phyloP scores from a whole-genome alignment of 1,284 basidiomycete species.

The Microstroma glucosiphilum region DNA sequence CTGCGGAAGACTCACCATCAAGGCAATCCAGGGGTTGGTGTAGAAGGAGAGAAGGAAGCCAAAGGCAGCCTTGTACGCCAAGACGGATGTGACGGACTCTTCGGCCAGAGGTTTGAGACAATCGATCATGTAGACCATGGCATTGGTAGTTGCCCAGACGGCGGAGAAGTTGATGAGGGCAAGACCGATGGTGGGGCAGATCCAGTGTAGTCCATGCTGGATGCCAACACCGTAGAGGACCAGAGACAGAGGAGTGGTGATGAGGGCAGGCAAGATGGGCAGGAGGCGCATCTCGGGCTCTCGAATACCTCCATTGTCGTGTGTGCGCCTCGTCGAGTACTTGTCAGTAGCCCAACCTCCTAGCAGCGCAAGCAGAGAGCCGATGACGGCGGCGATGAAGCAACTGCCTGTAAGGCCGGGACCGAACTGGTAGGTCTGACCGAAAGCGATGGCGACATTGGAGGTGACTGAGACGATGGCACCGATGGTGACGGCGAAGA shows the following conservation, averaged over 20 bases:
- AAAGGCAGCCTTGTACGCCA: constrained; percentile 15
- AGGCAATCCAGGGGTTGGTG: constrained; percentile 19
- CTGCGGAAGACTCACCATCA: too few species aligned
- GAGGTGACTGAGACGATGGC: constrained; percentile 16
- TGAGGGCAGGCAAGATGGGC: constrained; percentile 6
- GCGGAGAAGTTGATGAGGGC: constrained; percentile 12
- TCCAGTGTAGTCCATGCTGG: constrained; percentile 16
- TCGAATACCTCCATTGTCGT: constrained; percentile 14
- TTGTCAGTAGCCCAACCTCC: constrained; percentile 7
- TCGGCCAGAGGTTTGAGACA: constrained; percentile 19
- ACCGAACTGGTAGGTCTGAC: constrained; percentile 13
- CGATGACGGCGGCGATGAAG: constrained; percentile 15
- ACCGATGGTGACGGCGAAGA: constrained; percentile 14
- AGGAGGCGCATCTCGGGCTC: constrained; percentile 19
- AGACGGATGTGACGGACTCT: constrained; percentile 14
- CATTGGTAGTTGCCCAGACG: constrained; percentile 12
- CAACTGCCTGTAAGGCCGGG: constrained; percentile 7
- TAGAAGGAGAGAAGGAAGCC: constrained; percentile 23
- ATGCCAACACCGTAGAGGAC: constrained; percentile 18
- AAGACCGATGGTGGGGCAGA: constrained; percentile 16
- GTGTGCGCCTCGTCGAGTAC: constrained; percentile 5
- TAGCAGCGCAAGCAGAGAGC: constrained; percentile 8
- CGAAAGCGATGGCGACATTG: constrained; percentile 18
- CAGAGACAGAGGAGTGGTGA: constrained; percentile 14
- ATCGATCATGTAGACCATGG: constrained; percentile 16